These are phyloP conservation scores for Diospyros lotus DNA, from an alignment of 148 eudicot species.

Conservation along the genomic window DNA sequence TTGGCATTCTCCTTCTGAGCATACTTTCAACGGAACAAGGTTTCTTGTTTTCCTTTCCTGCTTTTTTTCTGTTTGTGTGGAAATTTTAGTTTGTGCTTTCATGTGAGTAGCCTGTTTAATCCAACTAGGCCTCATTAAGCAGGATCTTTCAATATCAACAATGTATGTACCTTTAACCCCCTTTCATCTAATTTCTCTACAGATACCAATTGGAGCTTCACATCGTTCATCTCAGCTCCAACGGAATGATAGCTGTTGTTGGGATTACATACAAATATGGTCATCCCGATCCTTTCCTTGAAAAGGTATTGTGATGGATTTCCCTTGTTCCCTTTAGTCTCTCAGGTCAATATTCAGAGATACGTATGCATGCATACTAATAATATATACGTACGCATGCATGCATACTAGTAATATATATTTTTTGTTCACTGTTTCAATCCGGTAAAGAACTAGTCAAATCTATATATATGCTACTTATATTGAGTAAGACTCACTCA, in stretches of 20 bases:
- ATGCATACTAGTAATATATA: too few species aligned
- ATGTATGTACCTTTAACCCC: not conserved
- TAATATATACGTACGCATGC: too few species aligned
- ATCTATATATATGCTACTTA: too few species aligned
- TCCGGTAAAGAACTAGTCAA: too few species aligned
- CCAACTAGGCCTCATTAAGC: not conserved
- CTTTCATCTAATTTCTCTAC: slow-evolving; percentile 1
- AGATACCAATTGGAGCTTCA: slow-evolving; percentile 28
- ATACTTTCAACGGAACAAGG: slow-evolving; percentile 35
- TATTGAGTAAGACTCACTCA: too few species aligned
- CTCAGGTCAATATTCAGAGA: too few species aligned
- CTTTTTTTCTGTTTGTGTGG: not conserved
- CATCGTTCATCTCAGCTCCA: slow-evolving; percentile 24
- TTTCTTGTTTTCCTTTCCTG: not conserved
- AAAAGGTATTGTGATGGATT: slow-evolving; percentile 17
- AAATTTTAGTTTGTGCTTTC: not conserved
- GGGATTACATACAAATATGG: slow-evolving; percentile 30
- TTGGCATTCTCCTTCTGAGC: slow-evolving; percentile 47
- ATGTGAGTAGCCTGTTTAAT: not conserved
- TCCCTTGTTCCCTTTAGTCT: not conserved
- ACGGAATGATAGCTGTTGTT: slow-evolving; percentile 19
- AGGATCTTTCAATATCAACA: not conserved
- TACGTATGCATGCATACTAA: too few species aligned
- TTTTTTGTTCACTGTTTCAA: too few species aligned
- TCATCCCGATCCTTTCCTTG: slow-evolving; percentile 30